Conservation (phyloP, 345 rosid species). For the Dipteronia dyeriana region DNA sequence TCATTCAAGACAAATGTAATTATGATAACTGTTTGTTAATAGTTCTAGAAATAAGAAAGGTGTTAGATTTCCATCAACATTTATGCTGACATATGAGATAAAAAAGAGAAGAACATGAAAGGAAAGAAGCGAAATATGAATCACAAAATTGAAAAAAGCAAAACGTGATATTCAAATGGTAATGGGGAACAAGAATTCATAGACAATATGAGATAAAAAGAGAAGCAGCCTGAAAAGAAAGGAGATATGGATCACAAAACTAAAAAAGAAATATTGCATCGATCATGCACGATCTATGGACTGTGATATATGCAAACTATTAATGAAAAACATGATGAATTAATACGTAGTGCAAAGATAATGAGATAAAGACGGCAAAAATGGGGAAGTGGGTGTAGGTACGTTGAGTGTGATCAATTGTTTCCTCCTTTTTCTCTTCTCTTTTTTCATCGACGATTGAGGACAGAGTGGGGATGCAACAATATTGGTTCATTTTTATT, state of each 20-base stretch:
- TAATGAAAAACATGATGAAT: background rate
- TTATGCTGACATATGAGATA: slow-evolving; percentile 4
- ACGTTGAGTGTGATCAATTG: background rate
- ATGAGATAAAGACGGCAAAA: background rate
- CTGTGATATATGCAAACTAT: no score
- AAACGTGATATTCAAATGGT: background rate
- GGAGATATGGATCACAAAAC: background rate
- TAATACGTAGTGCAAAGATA: background rate
- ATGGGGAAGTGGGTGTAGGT: background rate
- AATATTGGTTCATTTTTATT: background rate
- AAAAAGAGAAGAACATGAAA: background rate
- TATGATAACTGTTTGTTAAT: background rate
- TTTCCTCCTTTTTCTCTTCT: background rate
- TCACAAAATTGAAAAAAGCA: background rate
- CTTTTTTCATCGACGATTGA: background rate
- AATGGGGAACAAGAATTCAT: background rate
- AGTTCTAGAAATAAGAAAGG: background rate
- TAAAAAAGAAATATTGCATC: background rate
- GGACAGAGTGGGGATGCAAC: background rate
- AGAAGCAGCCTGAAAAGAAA: background rate
- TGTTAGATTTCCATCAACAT: background rate
- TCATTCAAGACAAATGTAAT: background rate
- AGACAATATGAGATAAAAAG: background rate
- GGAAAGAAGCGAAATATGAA: slow-evolving; percentile 1
- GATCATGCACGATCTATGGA: background rate